These are phyloP conservation scores for Proliferodiscus dingleyae DNA, from an alignment of 2,329 filamentous ascomycete genomes.

Conservation along the genomic window DNA sequence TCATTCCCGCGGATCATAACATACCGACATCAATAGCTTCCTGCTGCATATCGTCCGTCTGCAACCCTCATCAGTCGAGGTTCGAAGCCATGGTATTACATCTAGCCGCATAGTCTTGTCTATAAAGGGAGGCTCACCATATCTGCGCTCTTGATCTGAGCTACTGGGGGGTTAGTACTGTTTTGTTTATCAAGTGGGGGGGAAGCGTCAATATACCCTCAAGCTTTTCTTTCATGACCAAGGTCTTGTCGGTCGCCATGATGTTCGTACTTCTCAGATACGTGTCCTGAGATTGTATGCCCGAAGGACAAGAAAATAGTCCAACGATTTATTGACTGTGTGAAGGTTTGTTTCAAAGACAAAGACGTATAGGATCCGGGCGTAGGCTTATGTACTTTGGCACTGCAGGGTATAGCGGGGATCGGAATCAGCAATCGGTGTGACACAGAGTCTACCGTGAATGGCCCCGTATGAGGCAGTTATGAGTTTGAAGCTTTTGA, in stretches of 20 bases:
- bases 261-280: slow-evolving; percentile 4
- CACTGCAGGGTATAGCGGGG: neutral
- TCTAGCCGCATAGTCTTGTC: neutral
- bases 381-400: neutral
- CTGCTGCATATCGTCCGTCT: slow-evolving; percentile 97
- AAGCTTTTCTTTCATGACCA: slow-evolving; percentile 26
- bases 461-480: too few species aligned
- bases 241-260: slow-evolving; percentile 27
- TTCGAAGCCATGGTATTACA: neutral
- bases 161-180: slow-evolving; percentile 43
- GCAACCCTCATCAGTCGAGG: slow-evolving; percentile 26
- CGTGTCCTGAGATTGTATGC: too few species aligned
- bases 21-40: slow-evolving; percentile 93
- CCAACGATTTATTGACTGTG: too few species aligned
- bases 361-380: too few species aligned
- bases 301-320: too few species aligned
- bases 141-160: slow-evolving; percentile 95
- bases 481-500: too few species aligned
- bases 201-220: slow-evolving; percentile 24
- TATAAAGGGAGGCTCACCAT: slow-evolving; percentile 62
- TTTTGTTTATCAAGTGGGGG: slow-evolving; percentile 1
- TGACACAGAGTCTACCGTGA: too few species aligned
- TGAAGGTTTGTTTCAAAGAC: too few species aligned
- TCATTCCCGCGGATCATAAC: too few species aligned
- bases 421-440: too few species aligned